Percentiles rank a stretch among this genome's conserved stretches.
phyloP scores from a whole-genome alignment of 129 eudicot genomes.

The Chrysanthemum seticuspe region DNA sequence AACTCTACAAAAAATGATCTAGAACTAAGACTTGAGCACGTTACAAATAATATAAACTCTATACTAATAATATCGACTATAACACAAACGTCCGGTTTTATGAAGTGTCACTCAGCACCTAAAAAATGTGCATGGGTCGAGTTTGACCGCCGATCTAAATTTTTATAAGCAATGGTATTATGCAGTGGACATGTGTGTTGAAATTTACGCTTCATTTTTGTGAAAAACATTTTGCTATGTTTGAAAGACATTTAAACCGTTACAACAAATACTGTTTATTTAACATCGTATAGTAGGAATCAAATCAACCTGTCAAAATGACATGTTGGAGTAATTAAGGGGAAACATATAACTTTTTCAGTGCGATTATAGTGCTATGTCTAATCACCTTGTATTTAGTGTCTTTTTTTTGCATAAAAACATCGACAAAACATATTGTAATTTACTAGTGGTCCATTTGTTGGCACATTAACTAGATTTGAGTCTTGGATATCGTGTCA shows the following conservation, averaged over 20 bases:
- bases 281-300: neutral
- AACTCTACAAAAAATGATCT: too few species aligned
- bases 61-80: too few species aligned
- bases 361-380: constrained; percentile 42
- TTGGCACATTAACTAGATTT: constrained; percentile 7
- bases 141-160: too few species aligned
- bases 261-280: neutral
- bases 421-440: constrained; percentile 26
- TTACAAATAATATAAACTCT: too few species aligned
- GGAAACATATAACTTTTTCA: constrained; percentile 16
- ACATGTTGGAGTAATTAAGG: constrained; percentile 22
- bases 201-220: too few species aligned
- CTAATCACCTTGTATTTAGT: constrained; percentile 33
- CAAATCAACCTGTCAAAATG: neutral
- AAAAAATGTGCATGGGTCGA: too few species aligned
- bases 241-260: neutral
- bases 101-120: too few species aligned
- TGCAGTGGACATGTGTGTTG: too few species aligned
- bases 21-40: too few species aligned
- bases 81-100: too few species aligned
- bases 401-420: constrained; percentile 18
- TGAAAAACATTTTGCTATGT: too few species aligned
- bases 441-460: constrained; percentile 24
- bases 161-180: too few species aligned
- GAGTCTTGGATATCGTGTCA: constrained; percentile 27